These are phyloP conservation scores for Candida frijolesensis DNA, from an alignment of 1,139 yeast genomes.

Conservation along the genomic window DNA sequence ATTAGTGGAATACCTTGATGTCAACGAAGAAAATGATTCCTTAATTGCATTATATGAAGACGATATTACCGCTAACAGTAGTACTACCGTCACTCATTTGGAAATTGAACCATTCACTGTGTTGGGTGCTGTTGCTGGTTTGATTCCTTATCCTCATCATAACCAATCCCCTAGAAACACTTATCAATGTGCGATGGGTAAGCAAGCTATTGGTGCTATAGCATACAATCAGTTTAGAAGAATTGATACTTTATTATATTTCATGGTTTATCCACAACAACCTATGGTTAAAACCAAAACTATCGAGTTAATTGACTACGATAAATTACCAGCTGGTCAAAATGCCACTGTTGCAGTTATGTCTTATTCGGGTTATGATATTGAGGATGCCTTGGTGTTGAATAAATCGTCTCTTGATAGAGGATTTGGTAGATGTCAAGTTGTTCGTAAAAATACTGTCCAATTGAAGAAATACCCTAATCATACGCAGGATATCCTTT, in stretches of 20 bases:
- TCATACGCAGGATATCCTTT: slow-evolving; percentile 87
- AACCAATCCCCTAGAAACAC: slow-evolving; percentile 98
- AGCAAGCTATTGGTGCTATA: slow-evolving; percentile 98
- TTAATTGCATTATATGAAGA: slow-evolving; percentile 87
- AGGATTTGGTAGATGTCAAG: slow-evolving; percentile 98
- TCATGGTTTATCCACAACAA: slow-evolving; percentile 98
- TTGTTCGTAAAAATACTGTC: slow-evolving; percentile 89
- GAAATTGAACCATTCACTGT: slow-evolving; percentile 97
- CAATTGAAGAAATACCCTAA: slow-evolving; percentile 89
- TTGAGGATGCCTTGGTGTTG: slow-evolving; percentile 96
- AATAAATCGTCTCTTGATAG: slow-evolving; percentile 93
- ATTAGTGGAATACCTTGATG: slow-evolving; percentile 92
- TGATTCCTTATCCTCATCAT: slow-evolving; percentile 99
- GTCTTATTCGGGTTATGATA: slow-evolving; percentile 99
- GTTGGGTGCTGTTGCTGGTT: slow-evolving; percentile 97
- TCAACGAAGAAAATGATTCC: slow-evolving; percentile 96
- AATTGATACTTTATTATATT: slow-evolving; percentile 88
- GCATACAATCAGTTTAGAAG: slow-evolving; percentile 95
- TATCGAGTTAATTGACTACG: slow-evolving; percentile 91
- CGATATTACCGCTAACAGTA: slow-evolving; percentile 29
- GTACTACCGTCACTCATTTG: slow-evolving; percentile 71
- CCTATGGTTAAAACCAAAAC: slow-evolving; percentile 99
- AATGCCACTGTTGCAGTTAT: slow-evolving; percentile 98
- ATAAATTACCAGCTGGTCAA: slow-evolving; percentile 97
- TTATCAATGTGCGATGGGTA: slow-evolving; percentile 99